Evolutionary conservation across 2,329 filamentous ascomycete genomes (phyloP), one percentile per base, ranked within the genome.

Genomic region (Apiospora saccharicola): DNA sequence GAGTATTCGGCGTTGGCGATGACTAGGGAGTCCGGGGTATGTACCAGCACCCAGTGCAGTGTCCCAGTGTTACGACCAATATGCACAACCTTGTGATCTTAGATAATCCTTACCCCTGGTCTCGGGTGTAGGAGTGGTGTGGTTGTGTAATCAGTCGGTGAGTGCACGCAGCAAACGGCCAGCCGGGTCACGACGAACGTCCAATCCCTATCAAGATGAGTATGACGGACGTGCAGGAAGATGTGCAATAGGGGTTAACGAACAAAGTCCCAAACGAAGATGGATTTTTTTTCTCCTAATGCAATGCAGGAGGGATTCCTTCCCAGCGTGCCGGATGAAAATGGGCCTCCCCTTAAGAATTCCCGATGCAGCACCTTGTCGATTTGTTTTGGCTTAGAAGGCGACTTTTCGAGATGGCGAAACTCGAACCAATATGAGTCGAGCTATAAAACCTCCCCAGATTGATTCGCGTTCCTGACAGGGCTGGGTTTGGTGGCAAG

Each of bases 101-200:
- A 64, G 57, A 41, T 64, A 64, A 64, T 64, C 57, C 37, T 14
- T 14, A 41, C 57, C 57, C 57, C 57, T 64, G 57, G 57, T 64
- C 57, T 64, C 57, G 57, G 57, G 57, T 41, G 57, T n/a, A n/a
- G 53, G 22, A 22, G 16, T 61, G 53, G 53, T 61, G 53, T 61
- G 53, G 53, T 61, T 61, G 53, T 61, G 30, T 61, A 61, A 64
- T 64, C 57, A 64, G 57, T 64, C 57, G 57, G 57, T 64, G 57
- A 41, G 57, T 64, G 57, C 34, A 4, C 57, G 57, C 57, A n/a
- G 41, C 57, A 64, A 64, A 64, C 57, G 57, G 57, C 57, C 57
- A 41, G 57, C 34, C 34, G 57, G 57, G 8, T 64, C 8, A 64
- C 57, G 19, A 61, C 26, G 4, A 37, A 34, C 53, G 53, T 61